Percentiles rank a stretch among this genome's conserved stretches.
Evolutionary conservation across 495 filamentous ascomycete genomes (phyloP).

Genomic region (Penicillium atrosanguineum): DNA sequence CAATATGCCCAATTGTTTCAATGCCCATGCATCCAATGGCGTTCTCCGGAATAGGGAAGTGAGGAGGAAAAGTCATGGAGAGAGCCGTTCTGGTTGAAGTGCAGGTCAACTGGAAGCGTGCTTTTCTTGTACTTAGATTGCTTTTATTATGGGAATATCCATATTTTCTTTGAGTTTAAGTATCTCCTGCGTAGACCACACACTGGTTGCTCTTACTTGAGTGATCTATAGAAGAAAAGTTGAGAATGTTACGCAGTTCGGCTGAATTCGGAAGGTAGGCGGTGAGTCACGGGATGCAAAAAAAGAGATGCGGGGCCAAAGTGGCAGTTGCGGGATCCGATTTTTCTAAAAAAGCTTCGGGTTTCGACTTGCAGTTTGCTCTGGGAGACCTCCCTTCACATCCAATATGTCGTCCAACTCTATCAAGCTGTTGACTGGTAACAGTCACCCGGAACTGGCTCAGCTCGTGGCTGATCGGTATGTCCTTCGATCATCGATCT

Average conservation of each 20-base stretch:
- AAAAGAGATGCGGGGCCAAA: constrained; percentile 31
- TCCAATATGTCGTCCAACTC: constrained; percentile 75
- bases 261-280: constrained; percentile 5
- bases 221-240: too few relatives aligned
- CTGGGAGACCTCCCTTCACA: constrained; percentile 7
- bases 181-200: not conserved
- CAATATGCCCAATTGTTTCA: constrained; percentile 14
- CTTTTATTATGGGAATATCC: constrained; percentile 21
- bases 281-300: constrained; percentile 35
- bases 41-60: constrained; percentile 25
- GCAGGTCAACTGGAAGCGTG: constrained; percentile 37
- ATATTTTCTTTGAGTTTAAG: constrained; percentile 10
- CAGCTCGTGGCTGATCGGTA: constrained; percentile 90
- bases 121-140: constrained; percentile 30
- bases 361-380: constrained; percentile 4
- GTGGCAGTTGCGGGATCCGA: constrained; percentile 18
- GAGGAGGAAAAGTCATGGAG: constrained; percentile 16
- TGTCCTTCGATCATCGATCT: constrained; percentile 11
- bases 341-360: constrained; percentile 19
- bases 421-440: constrained; percentile 93
- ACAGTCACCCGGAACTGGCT: constrained; percentile 90
- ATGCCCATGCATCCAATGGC: constrained; percentile 48
- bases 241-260: not conserved
- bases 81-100: constrained; percentile 35
- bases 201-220: not conserved